phyloP scores from a whole-genome alignment of 208 protist species.

The Trypanosomatidae sp. region DNA sequence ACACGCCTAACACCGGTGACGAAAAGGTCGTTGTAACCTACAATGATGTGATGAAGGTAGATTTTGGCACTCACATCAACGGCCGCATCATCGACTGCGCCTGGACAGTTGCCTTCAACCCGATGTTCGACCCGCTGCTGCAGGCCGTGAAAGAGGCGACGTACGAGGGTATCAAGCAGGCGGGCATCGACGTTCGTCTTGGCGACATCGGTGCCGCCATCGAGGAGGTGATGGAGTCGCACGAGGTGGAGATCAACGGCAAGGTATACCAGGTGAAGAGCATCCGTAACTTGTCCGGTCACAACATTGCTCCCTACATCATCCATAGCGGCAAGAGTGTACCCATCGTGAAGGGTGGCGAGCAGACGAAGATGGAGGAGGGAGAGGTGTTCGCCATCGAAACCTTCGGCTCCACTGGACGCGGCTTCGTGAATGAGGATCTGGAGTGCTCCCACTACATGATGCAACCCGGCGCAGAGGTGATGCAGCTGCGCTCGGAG shows the following conservation, averaged over 20 bases:
- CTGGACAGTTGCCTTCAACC: constrained; percentile 97
- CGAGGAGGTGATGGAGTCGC: constrained; percentile 98
- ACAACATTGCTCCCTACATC: constrained; percentile 97
- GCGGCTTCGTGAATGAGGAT: constrained; percentile 95
- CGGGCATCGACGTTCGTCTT: constrained; percentile 96
- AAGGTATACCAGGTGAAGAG: constrained; percentile 95
- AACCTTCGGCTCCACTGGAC: constrained; percentile 99
- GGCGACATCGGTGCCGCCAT: constrained; percentile 96
- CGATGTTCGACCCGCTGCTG: constrained; percentile 95
- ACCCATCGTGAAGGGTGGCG: constrained; percentile 97
- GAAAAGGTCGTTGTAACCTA: constrained; percentile 92
- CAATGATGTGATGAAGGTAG: constrained; percentile 98
- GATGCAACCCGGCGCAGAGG: constrained; percentile 87
- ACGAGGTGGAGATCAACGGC: constrained; percentile 96
- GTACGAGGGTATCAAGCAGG: constrained; percentile 96
- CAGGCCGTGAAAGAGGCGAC: constrained; percentile 97
- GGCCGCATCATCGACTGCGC: constrained; percentile 98
- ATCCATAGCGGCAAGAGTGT: constrained; percentile 99
- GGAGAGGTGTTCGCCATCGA: constrained; percentile 99
- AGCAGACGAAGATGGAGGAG: constrained; percentile 95
- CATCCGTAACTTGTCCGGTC: constrained; percentile 99
- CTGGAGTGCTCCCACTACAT: constrained; percentile 99
- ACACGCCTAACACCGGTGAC: constrained; percentile 97
- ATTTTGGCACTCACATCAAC: constrained; percentile 99
- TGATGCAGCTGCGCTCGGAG: constrained; percentile 65